A percentile compares a stretch with the other conserved stretches of the same genome.
Conservation (phyloP, 2,329 filamentous ascomycete genomes). For the Allantophomopsis cytisporea region DNA sequence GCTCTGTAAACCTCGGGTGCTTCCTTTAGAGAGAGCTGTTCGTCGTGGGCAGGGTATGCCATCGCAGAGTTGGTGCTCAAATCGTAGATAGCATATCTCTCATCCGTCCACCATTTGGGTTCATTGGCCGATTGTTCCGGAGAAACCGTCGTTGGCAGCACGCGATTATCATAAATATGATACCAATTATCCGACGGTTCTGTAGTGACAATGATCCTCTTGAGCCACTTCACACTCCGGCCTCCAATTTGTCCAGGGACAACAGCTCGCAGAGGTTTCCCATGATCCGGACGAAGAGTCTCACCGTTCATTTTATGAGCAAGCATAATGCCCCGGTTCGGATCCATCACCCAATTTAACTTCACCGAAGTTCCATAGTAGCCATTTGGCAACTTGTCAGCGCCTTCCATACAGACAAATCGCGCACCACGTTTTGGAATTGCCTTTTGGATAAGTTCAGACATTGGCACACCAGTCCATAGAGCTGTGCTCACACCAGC, state of each 20-base stretch:
- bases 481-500: slow-evolving; percentile 78
- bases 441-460: slow-evolving; percentile 55
- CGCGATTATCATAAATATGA: slow-evolving; percentile 86
- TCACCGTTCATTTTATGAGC: slow-evolving; percentile 89
- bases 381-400: slow-evolving; percentile 77
- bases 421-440: slow-evolving; percentile 55
- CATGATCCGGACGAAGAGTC: slow-evolving; percentile 67
- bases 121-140: slow-evolving; percentile 68
- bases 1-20: slow-evolving; percentile 44
- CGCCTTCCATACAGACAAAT: slow-evolving; percentile 86
- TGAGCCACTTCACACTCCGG: slow-evolving; percentile 87
- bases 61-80: slow-evolving; percentile 77
- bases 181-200: slow-evolving; percentile 87
- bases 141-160: slow-evolving; percentile 74
- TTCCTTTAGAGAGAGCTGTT: slow-evolving; percentile 39
- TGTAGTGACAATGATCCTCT: slow-evolving; percentile 63
- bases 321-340: slow-evolving; percentile 72
- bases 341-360: slow-evolving; percentile 77
- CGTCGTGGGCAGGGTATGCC: slow-evolving; percentile 68
- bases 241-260: slow-evolving; percentile 89
- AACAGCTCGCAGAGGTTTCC: slow-evolving; percentile 67
- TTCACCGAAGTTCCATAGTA: slow-evolving; percentile 82
- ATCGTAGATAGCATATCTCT: slow-evolving; percentile 87
- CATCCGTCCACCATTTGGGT: slow-evolving; percentile 72
- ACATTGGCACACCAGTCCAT: slow-evolving; percentile 72